A percentile compares a stretch with the other conserved stretches of the same genome.
These are phyloP conservation scores for Nannochloropsis oceanica DNA, from an alignment of 108 stramenopile genomes.

Conservation along the genomic window DNA sequence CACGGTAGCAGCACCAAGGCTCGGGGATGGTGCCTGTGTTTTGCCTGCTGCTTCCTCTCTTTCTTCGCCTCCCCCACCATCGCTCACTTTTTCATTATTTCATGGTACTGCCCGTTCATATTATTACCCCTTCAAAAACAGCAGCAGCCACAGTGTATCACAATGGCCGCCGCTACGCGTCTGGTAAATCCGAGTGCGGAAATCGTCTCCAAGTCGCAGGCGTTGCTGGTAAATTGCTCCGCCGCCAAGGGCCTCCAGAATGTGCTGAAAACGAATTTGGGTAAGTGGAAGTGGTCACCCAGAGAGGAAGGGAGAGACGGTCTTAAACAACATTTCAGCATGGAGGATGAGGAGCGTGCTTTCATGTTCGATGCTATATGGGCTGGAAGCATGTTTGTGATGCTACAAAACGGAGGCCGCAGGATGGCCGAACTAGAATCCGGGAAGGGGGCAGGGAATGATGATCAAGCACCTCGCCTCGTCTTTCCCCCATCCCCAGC, in stretches of 20 bases:
- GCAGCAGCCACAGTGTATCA: not conserved
- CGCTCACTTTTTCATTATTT: not conserved
- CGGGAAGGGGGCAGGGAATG: not conserved
- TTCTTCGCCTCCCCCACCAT: not conserved
- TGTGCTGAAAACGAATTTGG: slow-evolving; percentile 25
- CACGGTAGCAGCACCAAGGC: too few species aligned
- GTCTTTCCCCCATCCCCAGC: not conserved
- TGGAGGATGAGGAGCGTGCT: too few species aligned
- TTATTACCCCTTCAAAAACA: not conserved
- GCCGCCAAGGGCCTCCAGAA: slow-evolving; percentile 75
- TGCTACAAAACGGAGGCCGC: not conserved
- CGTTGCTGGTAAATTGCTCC: slow-evolving; percentile 82
- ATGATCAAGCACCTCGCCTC: not conserved
- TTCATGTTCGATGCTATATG: not conserved
- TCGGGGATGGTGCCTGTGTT: too few species aligned
- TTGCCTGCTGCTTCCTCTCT: too few species aligned
- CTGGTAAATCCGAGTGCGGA: slow-evolving; percentile 84
- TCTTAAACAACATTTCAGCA: too few species aligned
- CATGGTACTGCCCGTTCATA: not conserved
- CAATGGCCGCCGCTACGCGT: slow-evolving; percentile 53
- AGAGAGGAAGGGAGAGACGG: too few species aligned
- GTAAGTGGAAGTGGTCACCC: not conserved
- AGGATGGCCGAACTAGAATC: not conserved
- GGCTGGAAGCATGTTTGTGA: not conserved
- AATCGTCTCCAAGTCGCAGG: slow-evolving; percentile 66